Evolutionary conservation across 169 alveolate genomes (phyloP), one percentile per base, ranked within the genome.

Genomic region (Plasmodium chabaudi): DNA sequence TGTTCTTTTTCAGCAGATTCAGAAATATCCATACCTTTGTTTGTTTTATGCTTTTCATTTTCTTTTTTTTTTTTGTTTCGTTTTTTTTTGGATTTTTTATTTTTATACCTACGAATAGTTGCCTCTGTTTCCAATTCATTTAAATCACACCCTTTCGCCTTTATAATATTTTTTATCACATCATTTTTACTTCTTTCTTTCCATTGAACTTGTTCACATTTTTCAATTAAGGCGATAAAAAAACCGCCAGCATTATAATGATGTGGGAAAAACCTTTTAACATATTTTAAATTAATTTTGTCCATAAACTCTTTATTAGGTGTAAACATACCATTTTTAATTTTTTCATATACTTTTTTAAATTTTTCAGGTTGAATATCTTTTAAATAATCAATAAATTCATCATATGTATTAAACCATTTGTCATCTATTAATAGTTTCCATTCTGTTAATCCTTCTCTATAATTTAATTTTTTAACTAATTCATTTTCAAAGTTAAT

Each of bases 221-320:
- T 74, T 73, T 75, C 25, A 47, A 87, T 74, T 19, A 74, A 71
- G 5, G 98, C 97, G 34, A 98, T 94, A 91, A 97, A 98, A 92
- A 98, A 98, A 6, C 99, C 99, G 27, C 99, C 98, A 0, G 99
- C 97, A 86, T 98, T 96, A 87, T 97, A 93, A 91, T 96, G 97
- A 89, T 97, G 98, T 17, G 99, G 99, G 44, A 97, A 88, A 25
- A 97, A 95, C 73, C 99, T 94, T 65, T 96, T 94, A 44, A 98
- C 97, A 51, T 92, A 93, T 64, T 59, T 68, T 91, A 46, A 88
- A 87, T 75, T 87, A 87, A 65, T 88, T 72, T 25, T 73, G 71
- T 84, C 74, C 65, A 63, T 73, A 77, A 55, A 90, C 93, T 72
- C 68, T 72, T 64, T 88, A 49, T 17, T 55, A 87, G 68, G 91